These are phyloP conservation scores for Tephrocybe sp. DNA, from an alignment of 768 basidiomycete genomes.

Conservation along the genomic window DNA sequence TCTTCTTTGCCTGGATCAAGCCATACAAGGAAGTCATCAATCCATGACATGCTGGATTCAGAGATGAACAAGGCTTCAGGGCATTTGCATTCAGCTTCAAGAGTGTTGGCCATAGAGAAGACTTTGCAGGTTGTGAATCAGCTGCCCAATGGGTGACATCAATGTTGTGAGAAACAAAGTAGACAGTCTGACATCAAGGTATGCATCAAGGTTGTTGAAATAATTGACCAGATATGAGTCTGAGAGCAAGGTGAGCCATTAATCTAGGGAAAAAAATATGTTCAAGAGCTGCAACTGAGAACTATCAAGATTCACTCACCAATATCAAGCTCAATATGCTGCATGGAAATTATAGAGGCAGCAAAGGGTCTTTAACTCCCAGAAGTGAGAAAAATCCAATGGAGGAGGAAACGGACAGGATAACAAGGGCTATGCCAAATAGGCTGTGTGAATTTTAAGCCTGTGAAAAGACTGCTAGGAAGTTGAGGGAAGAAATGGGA, in stretches of 20 bases:
- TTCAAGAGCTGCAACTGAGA: too few species aligned
- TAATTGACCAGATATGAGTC: slow-evolving; percentile 91
- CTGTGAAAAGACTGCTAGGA: slow-evolving; percentile 65
- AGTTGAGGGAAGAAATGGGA: slow-evolving; percentile 67
- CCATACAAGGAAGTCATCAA: too few species aligned
- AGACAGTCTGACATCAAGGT: slow-evolving; percentile 94
- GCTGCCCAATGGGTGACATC: slow-evolving; percentile 64
- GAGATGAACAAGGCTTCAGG: too few species aligned
- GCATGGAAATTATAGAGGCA: slow-evolving; percentile 85
- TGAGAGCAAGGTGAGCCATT: slow-evolving; percentile 86
- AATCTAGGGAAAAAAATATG: too few species aligned
- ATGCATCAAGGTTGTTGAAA: slow-evolving; percentile 85
- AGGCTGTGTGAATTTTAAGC: slow-evolving; percentile 90
- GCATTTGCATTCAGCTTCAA: slow-evolving; percentile 94
- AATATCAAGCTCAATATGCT: slow-evolving; percentile 88
- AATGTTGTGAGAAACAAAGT: too few species aligned
- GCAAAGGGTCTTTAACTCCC: slow-evolving; percentile 86
- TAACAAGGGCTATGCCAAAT: slow-evolving; percentile 88
- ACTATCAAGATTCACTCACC: too few species aligned
- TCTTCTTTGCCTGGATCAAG: too few species aligned
- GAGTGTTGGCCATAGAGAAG: slow-evolving; percentile 77
- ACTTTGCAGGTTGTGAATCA: slow-evolving; percentile 93
- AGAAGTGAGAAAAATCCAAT: slow-evolving; percentile 97
- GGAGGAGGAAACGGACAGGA: slow-evolving; percentile 90
- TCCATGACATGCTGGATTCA: too few species aligned